Conservation (phyloP, 169 alveolate genomes). For the Theileria orientalis region DNA sequence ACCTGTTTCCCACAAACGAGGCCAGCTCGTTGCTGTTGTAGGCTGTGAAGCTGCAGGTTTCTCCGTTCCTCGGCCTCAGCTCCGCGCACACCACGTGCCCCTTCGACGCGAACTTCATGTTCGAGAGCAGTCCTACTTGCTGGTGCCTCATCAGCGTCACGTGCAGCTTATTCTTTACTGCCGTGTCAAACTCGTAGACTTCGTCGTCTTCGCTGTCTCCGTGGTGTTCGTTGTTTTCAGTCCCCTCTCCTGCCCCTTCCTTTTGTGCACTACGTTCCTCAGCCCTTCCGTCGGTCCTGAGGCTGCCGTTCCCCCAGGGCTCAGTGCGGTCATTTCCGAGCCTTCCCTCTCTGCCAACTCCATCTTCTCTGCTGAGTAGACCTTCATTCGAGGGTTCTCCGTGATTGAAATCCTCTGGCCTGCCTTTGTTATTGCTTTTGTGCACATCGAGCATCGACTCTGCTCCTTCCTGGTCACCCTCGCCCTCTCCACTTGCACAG, state of each 20-base stretch:
- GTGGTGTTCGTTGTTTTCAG: constrained; percentile 3
- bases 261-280: constrained; percentile 8
- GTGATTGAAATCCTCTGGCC: no score
- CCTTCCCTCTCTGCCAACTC: background rate
- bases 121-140: constrained; percentile 7
- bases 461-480: background rate
- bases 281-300: background rate
- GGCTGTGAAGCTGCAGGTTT: constrained; percentile 53
- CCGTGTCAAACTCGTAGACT: constrained; percentile 33
- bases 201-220: constrained; percentile 14
- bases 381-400: background rate
- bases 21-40: constrained; percentile 29
- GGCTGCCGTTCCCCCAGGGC: constrained; percentile 4
- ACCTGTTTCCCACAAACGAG: constrained; percentile 48
- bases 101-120: constrained; percentile 4
- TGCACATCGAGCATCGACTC: no score
- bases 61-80: constrained; percentile 54
- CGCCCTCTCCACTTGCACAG: background rate
- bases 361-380: background rate
- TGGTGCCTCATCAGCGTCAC: constrained; percentile 55
- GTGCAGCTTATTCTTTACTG: constrained; percentile 51
- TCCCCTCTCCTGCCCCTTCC: background rate
- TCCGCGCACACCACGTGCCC: constrained; percentile 55
- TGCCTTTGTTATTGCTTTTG: no score
- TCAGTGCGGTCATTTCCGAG: background rate